Conservation (phyloP, 768 basidiomycete species). For the Trametes elegans region DNA sequence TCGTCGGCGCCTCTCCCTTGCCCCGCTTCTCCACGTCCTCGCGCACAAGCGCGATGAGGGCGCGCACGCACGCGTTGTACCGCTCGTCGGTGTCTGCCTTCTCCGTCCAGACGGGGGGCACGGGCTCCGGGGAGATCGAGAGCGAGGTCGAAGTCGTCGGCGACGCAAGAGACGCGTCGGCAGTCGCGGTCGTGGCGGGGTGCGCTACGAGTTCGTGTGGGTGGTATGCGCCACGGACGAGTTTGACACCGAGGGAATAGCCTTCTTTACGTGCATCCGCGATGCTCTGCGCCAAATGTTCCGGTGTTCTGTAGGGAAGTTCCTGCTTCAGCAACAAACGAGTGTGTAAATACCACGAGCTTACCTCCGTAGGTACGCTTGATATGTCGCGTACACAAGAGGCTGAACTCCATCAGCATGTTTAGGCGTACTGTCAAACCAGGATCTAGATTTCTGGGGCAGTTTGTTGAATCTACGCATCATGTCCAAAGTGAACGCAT, state of each 20-base stretch:
- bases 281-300: slow-evolving; percentile 64
- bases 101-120: slow-evolving; percentile 64
- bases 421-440: background rate
- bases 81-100: slow-evolving; percentile 74
- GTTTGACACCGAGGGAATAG: slow-evolving; percentile 85
- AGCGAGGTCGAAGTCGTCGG: slow-evolving; percentile 15
- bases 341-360: slow-evolving; percentile 9
- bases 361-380: slow-evolving; percentile 81
- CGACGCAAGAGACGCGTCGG: slow-evolving; percentile 1
- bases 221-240: slow-evolving; percentile 93
- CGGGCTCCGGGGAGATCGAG: slow-evolving; percentile 56
- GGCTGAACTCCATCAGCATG: slow-evolving; percentile 46
- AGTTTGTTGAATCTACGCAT: slow-evolving; percentile 73
- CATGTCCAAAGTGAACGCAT: slow-evolving; percentile 71
- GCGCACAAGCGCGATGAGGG: slow-evolving; percentile 56
- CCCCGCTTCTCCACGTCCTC: slow-evolving; percentile 41
- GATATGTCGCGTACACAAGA: slow-evolving; percentile 81
- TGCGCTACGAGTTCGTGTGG: slow-evolving; percentile 65
- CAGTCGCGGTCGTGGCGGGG: slow-evolving; percentile 17
- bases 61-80: slow-evolving; percentile 60
- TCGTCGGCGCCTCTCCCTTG: slow-evolving; percentile 24
- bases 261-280: slow-evolving; percentile 59
- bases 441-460: slow-evolving; percentile 18
- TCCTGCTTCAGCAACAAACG: background rate
- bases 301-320: slow-evolving; percentile 50